phyloP scores from a whole-genome alignment of 2,329 filamentous ascomycete genomes.

The Diaporthe citri region DNA sequence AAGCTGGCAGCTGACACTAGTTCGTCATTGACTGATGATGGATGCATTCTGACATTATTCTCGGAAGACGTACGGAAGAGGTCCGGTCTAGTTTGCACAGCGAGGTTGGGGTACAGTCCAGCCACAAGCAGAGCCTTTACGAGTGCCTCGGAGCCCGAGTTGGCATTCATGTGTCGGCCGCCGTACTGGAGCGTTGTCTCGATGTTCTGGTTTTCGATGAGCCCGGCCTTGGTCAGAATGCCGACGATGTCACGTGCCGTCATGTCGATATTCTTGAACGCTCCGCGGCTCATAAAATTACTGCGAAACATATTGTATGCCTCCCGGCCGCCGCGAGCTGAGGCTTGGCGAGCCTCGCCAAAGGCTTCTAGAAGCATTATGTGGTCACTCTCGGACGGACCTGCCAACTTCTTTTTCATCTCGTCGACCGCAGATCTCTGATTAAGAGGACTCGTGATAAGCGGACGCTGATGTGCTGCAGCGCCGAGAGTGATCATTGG shows the following conservation, averaged over 20 bases:
- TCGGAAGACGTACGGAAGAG: slow-evolving; percentile 5
- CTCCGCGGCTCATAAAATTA: slow-evolving; percentile 44
- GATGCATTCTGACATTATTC: slow-evolving; percentile 6
- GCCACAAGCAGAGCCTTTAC: slow-evolving; percentile 61
- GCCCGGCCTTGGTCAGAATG: slow-evolving; percentile 50
- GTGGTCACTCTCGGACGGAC: background rate
- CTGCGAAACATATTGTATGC: background rate
- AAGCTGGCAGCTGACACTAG: background rate
- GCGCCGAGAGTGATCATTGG: slow-evolving; percentile 59
- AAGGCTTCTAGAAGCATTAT: slow-evolving; percentile 6
- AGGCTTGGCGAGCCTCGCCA: background rate
- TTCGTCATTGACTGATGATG: slow-evolving; percentile 10
- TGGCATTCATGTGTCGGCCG: slow-evolving; percentile 54
- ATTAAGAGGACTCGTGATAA: slow-evolving; percentile 21
- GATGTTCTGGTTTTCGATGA: slow-evolving; percentile 44
- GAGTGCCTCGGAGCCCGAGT: slow-evolving; percentile 56
- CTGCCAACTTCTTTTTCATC: background rate
- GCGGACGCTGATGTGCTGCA: slow-evolving; percentile 21
- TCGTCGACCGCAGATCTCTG: background rate
- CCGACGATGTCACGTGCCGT: slow-evolving; percentile 53
- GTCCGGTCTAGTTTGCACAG: slow-evolving; percentile 26
- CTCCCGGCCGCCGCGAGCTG: background rate
- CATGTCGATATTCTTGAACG: slow-evolving; percentile 51
- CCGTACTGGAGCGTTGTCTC: slow-evolving; percentile 45
- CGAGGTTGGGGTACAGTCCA: slow-evolving; percentile 60